Base-by-base conservation (phyloP, 768 basidiomycete species). In the Royoungia palumana region DNA sequence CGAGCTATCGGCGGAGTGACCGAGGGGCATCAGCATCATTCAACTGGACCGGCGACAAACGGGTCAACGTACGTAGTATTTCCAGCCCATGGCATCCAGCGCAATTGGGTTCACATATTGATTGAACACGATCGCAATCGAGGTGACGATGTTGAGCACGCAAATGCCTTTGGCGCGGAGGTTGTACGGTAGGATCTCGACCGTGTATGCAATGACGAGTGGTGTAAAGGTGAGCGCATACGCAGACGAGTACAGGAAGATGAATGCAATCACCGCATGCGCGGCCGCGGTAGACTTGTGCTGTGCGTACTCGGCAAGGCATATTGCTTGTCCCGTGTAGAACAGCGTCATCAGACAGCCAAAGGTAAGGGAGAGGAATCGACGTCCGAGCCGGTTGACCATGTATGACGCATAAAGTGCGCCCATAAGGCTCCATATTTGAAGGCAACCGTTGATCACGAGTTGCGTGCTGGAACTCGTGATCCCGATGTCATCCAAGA, bases 151-250 rank as follows among this genome's bases (percentile, higher is more conserved):
- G 62, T 83, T 85, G 82, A 89, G 86, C 27, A 87, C 61, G 6
- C 86, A 83, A 53, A 88, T 84, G 0, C 89, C 89, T 59, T 83
- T 87, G 12, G 89, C 89, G 42, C 91, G 82, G 49, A 92, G 82
- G 50, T 73, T 75, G 67, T 82, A 89, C 0, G 89, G 90, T 3
- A 93, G 66, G 53, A 94, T 91, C 63, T 94, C 92, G 46, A 92
- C 70, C 12, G 78, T 75, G 56, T 81, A 83, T 1, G 75, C 59
- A 27, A 80, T 66, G 20, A 86, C 70, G 69, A 92, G 77, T 3
- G 90, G 88, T 1, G 84, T 85, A 63, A 89, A 90, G 25, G 86
- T 84, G 50, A 89, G 73, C 58, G 88, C 83, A 52, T 81, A 81
- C 20, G 64, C 59, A 58, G 72, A 74, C 21, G 70, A 66, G 57